These are phyloP conservation scores for Pyrenula aspistea DNA, from an alignment of 495 filamentous ascomycete genomes.

Conservation along the genomic window DNA sequence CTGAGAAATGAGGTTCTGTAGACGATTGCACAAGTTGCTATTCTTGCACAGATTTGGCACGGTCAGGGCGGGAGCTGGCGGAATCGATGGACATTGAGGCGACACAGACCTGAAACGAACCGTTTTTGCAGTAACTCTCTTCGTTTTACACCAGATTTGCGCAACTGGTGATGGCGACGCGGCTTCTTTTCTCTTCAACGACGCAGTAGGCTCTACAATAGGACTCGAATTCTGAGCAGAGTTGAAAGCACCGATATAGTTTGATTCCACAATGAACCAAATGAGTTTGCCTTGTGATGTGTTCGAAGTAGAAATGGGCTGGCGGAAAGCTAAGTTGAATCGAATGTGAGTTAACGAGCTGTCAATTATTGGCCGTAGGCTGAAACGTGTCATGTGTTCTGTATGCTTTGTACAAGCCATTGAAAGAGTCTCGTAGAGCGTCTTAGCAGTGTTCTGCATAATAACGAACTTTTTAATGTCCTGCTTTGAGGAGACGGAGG, in stretches of 20 bases:
- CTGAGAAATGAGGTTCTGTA: neutral
- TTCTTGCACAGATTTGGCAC: neutral
- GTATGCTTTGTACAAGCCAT: constrained; percentile 18
- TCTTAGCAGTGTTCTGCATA: neutral
- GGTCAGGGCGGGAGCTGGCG: neutral
- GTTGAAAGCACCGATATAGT: no score
- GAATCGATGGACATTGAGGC: no score
- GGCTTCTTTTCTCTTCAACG: no score
- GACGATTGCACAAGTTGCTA: neutral
- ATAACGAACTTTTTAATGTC: neutral
- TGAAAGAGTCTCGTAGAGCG: constrained; percentile 20
- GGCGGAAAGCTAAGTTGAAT: constrained; percentile 15
- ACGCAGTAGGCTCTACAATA: no score
- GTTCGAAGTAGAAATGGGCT: neutral
- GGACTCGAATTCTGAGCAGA: no score
- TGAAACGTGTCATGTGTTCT: constrained; percentile 20
- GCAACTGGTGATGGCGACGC: no score
- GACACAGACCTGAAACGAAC: neutral
- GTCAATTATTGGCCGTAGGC: neutral
- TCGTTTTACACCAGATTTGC: no score
- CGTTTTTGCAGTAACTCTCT: no score
- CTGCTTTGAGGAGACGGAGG: no score
- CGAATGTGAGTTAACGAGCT: constrained; percentile 5
- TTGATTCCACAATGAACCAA: constrained; percentile 13
- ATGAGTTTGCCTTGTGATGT: constrained; percentile 1